Base-by-base conservation (phyloP, 192 early-diverging fungal genomes). In the Phycomyces blakesleeanus region DNA sequence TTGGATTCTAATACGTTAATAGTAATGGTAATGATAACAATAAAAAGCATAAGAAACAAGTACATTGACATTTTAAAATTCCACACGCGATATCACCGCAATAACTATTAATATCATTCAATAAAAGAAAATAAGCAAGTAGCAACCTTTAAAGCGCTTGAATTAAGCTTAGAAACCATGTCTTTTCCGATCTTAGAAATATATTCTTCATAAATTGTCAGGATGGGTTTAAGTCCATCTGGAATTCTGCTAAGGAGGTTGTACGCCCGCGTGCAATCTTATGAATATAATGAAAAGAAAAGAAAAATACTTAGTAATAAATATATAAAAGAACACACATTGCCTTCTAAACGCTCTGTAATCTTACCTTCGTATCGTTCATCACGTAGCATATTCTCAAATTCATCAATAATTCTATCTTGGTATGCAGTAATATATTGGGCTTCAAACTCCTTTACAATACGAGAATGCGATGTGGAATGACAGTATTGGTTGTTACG, bases 171-270 rank as follows among this genome's bases (percentile, higher is more conserved):
- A 0, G 72, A 70, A 18, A 88, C 78, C 22, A 86, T 74, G 8
- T 78, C 80, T 18, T 76, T 76, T 14, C 94, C 94, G 58, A 87
- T 86, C 63, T 85, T 77, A 40, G 80, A 79, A 9, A 97, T 92
- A 76, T 95, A 87, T 1, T 74, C 74, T 59, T 91, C 87, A 63
- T 95, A 94, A 11, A 79, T 79, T 0, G 66, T 70, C 22, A 93
- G 86, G 53, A 98, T 81, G 26, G 88, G 87, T 37, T 91, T 89
- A 38, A 99, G 79, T 0, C 90, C 89, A 12, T 91, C 84, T n/a
- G 87, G 86, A 50, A 96, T 87, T 11, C 94, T 90, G 22, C 76
- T 74, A 71, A 91, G 66, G 52, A 99, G 82, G 14, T 55, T 69
- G 65, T 91, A 92, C 3, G 85, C 84, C 64, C 89, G 68, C 1